Percentiles rank a stretch among this genome's conserved stretches.
Conservation (phyloP, 805 yeast genomes). For the Yamadazyma endophytica region DNA sequence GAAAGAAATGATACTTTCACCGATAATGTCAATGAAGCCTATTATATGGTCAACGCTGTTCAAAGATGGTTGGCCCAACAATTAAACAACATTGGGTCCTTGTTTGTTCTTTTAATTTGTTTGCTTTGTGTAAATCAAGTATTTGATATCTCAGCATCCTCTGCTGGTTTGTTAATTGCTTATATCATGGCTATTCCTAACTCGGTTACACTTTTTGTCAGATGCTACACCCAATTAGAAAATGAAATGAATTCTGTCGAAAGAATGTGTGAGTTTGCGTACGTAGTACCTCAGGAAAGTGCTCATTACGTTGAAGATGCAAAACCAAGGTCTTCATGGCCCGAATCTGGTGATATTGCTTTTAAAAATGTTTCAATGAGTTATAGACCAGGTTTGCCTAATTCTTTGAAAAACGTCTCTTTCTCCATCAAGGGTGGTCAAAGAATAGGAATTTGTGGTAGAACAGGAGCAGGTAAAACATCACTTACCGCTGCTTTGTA, state of each 20-base stretch:
- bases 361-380: slow-evolving; percentile 49
- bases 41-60: slow-evolving; percentile 30
- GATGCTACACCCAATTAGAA: slow-evolving; percentile 33
- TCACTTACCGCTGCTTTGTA: slow-evolving; percentile 61
- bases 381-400: slow-evolving; percentile 57
- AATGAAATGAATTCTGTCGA: slow-evolving; percentile 40
- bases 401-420: slow-evolving; percentile 46
- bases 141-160: slow-evolving; percentile 29
- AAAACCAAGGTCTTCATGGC: slow-evolving; percentile 47
- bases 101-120: slow-evolving; percentile 24
- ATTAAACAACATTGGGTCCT: slow-evolving; percentile 26
- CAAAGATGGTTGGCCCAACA: slow-evolving; percentile 36
- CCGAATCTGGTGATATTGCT: slow-evolving; percentile 41
- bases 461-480: slow-evolving; percentile 86
- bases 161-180: slow-evolving; percentile 32
- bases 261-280: slow-evolving; percentile 42
- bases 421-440: slow-evolving; percentile 50
- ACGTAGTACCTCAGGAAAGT: slow-evolving; percentile 64
- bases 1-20: slow-evolving; percentile 20
- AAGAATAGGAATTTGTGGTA: slow-evolving; percentile 80
- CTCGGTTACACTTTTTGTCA: slow-evolving; percentile 29
- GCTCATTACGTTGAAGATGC: slow-evolving; percentile 43
- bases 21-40: slow-evolving; percentile 33
- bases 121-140: slow-evolving; percentile 31
- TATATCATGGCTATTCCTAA: slow-evolving; percentile 34